phyloP scores from a whole-genome alignment of 208 protist species.

The Leishmania braziliensis region DNA sequence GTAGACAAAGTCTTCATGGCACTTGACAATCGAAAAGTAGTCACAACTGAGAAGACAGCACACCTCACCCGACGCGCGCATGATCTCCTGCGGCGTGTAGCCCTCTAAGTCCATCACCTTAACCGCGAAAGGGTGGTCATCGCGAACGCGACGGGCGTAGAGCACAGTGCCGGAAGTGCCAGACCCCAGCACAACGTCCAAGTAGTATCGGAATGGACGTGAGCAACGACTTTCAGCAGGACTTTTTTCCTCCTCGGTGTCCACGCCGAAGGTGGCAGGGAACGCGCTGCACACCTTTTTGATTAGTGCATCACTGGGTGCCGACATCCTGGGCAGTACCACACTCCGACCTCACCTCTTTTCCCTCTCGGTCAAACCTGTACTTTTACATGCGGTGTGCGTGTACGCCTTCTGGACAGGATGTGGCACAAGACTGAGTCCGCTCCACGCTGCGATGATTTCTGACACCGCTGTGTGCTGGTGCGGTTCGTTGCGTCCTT shows the following conservation, averaged over 20 bases:
- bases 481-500: neutral
- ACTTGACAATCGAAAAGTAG: constrained; percentile 84
- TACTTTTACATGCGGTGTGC: neutral
- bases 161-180: constrained; percentile 45
- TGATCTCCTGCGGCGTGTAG: constrained; percentile 65
- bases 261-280: constrained; percentile 37
- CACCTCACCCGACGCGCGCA: constrained; percentile 54
- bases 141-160: constrained; percentile 47
- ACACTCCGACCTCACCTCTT: neutral
- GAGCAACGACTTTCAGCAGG: neutral
- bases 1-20: constrained; percentile 62
- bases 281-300: constrained; percentile 43
- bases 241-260: constrained; percentile 24
- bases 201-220: constrained; percentile 51
- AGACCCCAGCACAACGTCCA: constrained; percentile 52
- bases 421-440: neutral
- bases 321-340: constrained; percentile 1
- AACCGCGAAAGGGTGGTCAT: constrained; percentile 49
- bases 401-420: neutral
- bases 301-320: constrained; percentile 24
- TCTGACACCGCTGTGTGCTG: no score
- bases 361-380: no score
- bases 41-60: constrained; percentile 67
- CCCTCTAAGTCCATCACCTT: constrained; percentile 66
- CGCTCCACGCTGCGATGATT: neutral